These are phyloP conservation scores for Alternaria brassicicola DNA, from an alignment of 2,329 filamentous ascomycete genomes.

Conservation along the genomic window DNA sequence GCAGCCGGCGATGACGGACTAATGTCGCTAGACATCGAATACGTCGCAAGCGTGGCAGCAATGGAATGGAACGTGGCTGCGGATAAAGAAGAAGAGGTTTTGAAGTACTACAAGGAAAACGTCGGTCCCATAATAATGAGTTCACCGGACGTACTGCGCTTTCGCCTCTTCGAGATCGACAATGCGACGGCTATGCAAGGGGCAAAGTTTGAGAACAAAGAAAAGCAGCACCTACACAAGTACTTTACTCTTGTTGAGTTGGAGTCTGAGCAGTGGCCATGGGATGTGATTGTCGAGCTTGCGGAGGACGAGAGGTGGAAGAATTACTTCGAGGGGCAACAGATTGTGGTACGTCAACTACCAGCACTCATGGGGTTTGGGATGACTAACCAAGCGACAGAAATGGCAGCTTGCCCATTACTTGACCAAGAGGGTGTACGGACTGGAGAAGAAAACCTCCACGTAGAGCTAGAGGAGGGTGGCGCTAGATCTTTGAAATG, in stretches of 20 bases:
- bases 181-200: slow-evolving; percentile 12
- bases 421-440: slow-evolving; percentile 8
- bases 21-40: slow-evolving; percentile 15
- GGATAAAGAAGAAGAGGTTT: slow-evolving; percentile 17
- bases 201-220: slow-evolving; percentile 2
- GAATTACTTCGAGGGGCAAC: slow-evolving; percentile 20
- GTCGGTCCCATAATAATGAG: slow-evolving; percentile 16
- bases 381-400: slow-evolving; percentile 11
- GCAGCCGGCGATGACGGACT: slow-evolving; percentile 1
- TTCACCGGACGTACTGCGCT: slow-evolving; percentile 20
- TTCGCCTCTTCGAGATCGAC: slow-evolving; percentile 23
- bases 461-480: not conserved
- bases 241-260: slow-evolving; percentile 22
- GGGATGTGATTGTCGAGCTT: slow-evolving; percentile 25
- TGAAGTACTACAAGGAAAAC: slow-evolving; percentile 13
- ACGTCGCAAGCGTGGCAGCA: slow-evolving; percentile 17
- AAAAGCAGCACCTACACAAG: slow-evolving; percentile 12
- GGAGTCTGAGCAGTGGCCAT: slow-evolving; percentile 25
- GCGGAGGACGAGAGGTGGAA: slow-evolving; percentile 17
- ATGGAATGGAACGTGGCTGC: slow-evolving; percentile 21
- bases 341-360: slow-evolving; percentile 16
- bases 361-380: not conserved
- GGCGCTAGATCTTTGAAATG: not conserved
- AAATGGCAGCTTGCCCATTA: slow-evolving; percentile 25
- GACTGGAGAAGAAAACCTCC: not conserved